Evolutionary conservation across 1,284 basidiomycete species (phyloP).

Genomic region (Ceratobasidium sp.): DNA sequence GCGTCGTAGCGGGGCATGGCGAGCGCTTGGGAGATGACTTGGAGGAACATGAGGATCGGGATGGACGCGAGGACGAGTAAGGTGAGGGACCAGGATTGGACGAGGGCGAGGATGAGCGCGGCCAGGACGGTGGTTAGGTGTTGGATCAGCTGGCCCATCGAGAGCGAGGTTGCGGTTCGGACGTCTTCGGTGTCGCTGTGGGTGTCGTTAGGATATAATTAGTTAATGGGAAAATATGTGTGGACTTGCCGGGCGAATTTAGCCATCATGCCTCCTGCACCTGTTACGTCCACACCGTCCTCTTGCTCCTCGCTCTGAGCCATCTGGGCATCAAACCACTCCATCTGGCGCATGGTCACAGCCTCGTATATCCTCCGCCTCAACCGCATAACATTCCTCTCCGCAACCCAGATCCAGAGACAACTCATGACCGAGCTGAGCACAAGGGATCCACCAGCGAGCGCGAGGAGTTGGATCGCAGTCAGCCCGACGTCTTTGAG

Average conservation of each 20-base stretch:
- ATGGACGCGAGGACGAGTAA: constrained; percentile 92
- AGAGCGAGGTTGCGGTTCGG: constrained; percentile 83
- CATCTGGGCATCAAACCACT: constrained; percentile 90
- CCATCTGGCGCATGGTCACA: constrained; percentile 80
- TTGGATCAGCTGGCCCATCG: constrained; percentile 83
- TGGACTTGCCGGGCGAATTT: constrained; percentile 85
- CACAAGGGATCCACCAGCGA: constrained; percentile 77
- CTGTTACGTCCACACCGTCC: constrained; percentile 66
- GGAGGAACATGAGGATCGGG: constrained; percentile 83
- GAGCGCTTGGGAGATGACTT: constrained; percentile 78
- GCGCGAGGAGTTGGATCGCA: constrained; percentile 77
- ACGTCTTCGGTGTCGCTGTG: constrained; percentile 94
- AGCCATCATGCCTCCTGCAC: constrained; percentile 94
- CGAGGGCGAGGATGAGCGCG: constrained; percentile 85
- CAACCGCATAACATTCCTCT: constrained; percentile 79
- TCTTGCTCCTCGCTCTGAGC: constrained; percentile 63
- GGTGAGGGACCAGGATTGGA: constrained; percentile 84
- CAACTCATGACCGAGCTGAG: constrained; percentile 81
- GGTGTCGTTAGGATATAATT: background rate
- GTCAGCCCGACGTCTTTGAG: constrained; percentile 71
- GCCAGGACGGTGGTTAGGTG: constrained; percentile 84
- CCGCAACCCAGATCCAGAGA: constrained; percentile 91
- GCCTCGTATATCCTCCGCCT: constrained; percentile 77
- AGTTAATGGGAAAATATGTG: background rate
- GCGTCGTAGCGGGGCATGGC: constrained; percentile 74